These are phyloP conservation scores for Claviceps sp. DNA, from an alignment of 2,329 filamentous ascomycete species.

Conservation along the genomic window DNA sequence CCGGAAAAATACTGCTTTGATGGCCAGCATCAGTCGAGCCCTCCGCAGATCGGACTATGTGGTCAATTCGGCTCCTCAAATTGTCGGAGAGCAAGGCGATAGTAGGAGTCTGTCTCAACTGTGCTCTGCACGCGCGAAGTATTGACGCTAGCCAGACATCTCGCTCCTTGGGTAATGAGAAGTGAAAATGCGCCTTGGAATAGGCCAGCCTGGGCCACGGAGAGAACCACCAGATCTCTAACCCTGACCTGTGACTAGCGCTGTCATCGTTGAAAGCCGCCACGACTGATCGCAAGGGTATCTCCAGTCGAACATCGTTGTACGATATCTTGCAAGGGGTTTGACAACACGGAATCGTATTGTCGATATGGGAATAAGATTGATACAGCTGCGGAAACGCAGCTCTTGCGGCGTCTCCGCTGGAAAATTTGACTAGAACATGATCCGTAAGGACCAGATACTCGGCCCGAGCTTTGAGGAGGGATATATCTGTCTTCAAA, in stretches of 20 bases:
- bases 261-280: conserved; percentile 39
- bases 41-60: conserved; percentile 32
- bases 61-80: conserved; percentile 31
- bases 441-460: conserved; percentile 39
- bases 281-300: conserved; percentile 37
- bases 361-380: conserved; percentile 10
- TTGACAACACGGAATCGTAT: conserved; percentile 12
- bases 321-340: conserved; percentile 16
- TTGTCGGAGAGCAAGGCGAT: conserved; percentile 30
- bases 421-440: conserved; percentile 37
- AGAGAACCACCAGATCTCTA: conserved; percentile 45
- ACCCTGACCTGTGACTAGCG: conserved; percentile 33
- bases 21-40: conserved; percentile 12
- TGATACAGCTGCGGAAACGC: conserved; percentile 33
- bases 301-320: conserved; percentile 28
- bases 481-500: conserved; percentile 35
- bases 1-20: conserved; percentile 34
- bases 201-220: conserved; percentile 30
- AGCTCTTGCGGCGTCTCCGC: conserved; percentile 30
- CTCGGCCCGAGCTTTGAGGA: conserved; percentile 34
- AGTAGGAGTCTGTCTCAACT: conserved; percentile 21
- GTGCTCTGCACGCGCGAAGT: conserved; percentile 26
- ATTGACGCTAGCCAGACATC: conserved; percentile 37
- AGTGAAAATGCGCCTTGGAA: conserved; percentile 34
- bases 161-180: conserved; percentile 32